phyloP scores from a whole-genome alignment of 2,329 filamentous ascomycete species.

The Cadophora gregata region DNA sequence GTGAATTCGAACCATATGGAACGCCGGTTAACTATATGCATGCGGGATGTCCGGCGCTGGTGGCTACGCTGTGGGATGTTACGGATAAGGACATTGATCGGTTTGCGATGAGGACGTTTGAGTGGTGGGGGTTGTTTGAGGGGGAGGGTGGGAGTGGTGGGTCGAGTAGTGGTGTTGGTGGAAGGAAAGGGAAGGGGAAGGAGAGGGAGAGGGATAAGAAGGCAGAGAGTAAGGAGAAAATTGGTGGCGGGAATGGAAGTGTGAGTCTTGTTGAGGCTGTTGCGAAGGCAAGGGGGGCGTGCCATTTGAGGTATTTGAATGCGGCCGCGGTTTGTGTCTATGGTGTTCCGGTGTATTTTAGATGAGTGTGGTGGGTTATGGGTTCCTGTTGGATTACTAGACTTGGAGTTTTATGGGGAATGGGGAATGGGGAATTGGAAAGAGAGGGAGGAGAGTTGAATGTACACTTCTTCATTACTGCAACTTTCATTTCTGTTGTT shows the following conservation, averaged over 20 bases:
- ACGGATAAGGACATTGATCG: slow-evolving; percentile 97
- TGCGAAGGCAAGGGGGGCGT: slow-evolving; percentile 74
- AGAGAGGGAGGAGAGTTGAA: not conserved
- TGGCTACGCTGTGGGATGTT: slow-evolving; percentile 97
- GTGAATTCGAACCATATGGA: slow-evolving; percentile 89
- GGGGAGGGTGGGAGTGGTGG: slow-evolving; percentile 29
- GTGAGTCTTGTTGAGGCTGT: slow-evolving; percentile 82
- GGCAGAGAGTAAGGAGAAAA: slow-evolving; percentile 37
- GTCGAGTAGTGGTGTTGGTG: no score
- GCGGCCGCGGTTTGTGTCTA: slow-evolving; percentile 94
- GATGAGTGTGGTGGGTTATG: slow-evolving; percentile 26
- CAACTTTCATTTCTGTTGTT: no score
- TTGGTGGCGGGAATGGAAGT: slow-evolving; percentile 43
- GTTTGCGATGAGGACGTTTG: slow-evolving; percentile 79
- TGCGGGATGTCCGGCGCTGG: slow-evolving; percentile 82
- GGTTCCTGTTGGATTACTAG: not conserved
- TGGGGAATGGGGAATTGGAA: not conserved
- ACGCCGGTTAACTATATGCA: slow-evolving; percentile 92
- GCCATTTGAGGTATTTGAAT: slow-evolving; percentile 88
- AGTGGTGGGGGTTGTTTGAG: slow-evolving; percentile 78
- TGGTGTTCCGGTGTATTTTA: slow-evolving; percentile 80
- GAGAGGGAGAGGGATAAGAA: slow-evolving; percentile 43
- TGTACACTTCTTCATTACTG: not conserved
- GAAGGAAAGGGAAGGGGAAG: slow-evolving; percentile 43
- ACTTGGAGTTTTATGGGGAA: not conserved